Percentiles rank a stretch among this genome's conserved stretches.
Evolutionary conservation across 768 basidiomycete genomes (phyloP).

Genomic region (Lentinula sp.): DNA sequence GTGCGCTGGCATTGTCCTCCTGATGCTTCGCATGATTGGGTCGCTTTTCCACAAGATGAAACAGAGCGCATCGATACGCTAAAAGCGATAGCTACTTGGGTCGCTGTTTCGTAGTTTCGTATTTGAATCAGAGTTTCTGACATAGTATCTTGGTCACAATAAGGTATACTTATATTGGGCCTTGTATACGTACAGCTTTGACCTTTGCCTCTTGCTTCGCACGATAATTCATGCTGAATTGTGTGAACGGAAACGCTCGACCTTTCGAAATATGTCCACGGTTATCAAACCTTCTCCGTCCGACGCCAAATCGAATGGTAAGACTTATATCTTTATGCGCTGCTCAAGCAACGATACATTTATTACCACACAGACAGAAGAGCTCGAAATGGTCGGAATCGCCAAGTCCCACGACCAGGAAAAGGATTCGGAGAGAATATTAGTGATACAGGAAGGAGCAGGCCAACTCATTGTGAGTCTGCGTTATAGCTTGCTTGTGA

Average conservation of each 20-base stretch:
- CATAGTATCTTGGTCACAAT: no score
- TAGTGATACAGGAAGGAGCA: neutral
- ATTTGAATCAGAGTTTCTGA: no score
- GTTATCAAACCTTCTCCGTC: neutral
- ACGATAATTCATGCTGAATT: no score
- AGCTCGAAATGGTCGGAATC: neutral
- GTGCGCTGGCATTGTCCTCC: constrained; percentile 43
- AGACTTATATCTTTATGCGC: neutral
- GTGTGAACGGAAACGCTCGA: neutral
- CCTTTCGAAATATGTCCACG: neutral
- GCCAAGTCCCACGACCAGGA: no score
- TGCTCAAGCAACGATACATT: neutral
- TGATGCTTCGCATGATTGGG: constrained; percentile 50
- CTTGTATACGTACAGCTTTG: no score
- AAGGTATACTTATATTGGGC: no score
- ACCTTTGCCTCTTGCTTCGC: no score
- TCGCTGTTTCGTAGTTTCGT: constrained; percentile 34
- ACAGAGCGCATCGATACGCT: constrained; percentile 46
- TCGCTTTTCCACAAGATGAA: constrained; percentile 44
- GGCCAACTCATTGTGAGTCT: constrained; percentile 3
- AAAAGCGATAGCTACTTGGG: constrained; percentile 45
- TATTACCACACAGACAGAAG: neutral
- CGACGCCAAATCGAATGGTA: neutral
- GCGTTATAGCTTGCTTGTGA: no score
- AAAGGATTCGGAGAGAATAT: neutral